Percentiles rank a stretch among this genome's conserved stretches.
These are phyloP conservation scores for Mycena filopes DNA, from an alignment of 768 basidiomycete genomes.

Conservation along the genomic window DNA sequence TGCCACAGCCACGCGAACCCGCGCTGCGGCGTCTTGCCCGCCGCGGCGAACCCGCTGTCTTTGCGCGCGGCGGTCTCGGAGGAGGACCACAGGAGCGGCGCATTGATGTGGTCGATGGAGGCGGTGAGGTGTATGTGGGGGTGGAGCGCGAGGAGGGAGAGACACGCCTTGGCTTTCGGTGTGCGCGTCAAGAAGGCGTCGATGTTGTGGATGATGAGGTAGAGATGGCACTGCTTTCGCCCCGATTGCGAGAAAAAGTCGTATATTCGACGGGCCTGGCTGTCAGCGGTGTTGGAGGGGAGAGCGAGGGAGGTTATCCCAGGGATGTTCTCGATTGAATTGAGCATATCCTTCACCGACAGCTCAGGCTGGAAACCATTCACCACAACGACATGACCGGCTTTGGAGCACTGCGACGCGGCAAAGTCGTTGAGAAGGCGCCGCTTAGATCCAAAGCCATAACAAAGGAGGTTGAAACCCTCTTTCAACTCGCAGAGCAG, in stretches of 20 bases:
- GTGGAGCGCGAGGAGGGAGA: slow-evolving; percentile 78
- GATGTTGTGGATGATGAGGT: slow-evolving; percentile 89
- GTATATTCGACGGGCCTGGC: slow-evolving; percentile 72
- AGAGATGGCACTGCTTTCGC: slow-evolving; percentile 60
- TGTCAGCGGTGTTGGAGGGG: slow-evolving; percentile 59
- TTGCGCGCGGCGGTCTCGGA: slow-evolving; percentile 71
- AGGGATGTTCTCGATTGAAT: slow-evolving; percentile 65
- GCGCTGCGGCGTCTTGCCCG: slow-evolving; percentile 43
- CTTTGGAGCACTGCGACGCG: slow-evolving; percentile 58
- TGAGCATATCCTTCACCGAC: slow-evolving; percentile 73
- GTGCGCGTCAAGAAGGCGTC: slow-evolving; percentile 79
- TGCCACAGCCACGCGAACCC: slow-evolving; percentile 89
- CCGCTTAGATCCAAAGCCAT: slow-evolving; percentile 92
- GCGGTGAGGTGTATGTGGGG: slow-evolving; percentile 85
- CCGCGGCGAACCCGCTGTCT: slow-evolving; percentile 34
- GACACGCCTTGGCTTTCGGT: slow-evolving; percentile 65
- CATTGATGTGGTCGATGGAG: slow-evolving; percentile 88
- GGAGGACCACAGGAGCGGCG: slow-evolving; percentile 84
- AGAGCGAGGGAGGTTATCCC: slow-evolving; percentile 49
- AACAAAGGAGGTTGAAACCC: slow-evolving; percentile 90
- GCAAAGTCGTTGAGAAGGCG: slow-evolving; percentile 81
- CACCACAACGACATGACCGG: slow-evolving; percentile 79
- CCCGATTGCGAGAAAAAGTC: slow-evolving; percentile 62
- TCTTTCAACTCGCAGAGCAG: slow-evolving; percentile 78
- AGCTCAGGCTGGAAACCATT: slow-evolving; percentile 83